Evolutionary conservation across 2,329 filamentous ascomycete genomes (phyloP).

Genomic region (Botrytis byssoidea): DNA sequence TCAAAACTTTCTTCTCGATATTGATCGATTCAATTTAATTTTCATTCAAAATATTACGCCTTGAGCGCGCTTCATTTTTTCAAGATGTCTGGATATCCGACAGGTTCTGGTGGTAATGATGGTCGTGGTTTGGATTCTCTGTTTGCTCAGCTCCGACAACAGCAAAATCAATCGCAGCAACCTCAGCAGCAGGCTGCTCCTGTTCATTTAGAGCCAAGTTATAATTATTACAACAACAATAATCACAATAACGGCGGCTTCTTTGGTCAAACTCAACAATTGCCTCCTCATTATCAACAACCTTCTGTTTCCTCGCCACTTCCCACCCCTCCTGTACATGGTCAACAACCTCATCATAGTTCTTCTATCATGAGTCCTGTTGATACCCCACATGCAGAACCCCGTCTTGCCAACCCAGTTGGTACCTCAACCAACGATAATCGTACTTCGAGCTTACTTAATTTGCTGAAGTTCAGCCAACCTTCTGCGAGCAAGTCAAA

Average conservation of each 20-base stretch:
- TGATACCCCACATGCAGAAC: constrained; percentile 39
- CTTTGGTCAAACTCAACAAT: constrained; percentile 33
- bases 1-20: constrained; percentile 25
- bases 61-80: constrained; percentile 34
- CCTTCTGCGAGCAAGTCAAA: constrained; percentile 36
- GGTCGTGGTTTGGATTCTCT: constrained; percentile 36
- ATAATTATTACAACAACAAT: constrained; percentile 36
- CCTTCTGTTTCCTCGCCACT: constrained; percentile 58
- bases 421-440: constrained; percentile 43
- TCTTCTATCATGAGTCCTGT: constrained; percentile 60
- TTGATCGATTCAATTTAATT: constrained; percentile 33
- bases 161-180: constrained; percentile 28
- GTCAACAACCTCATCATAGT: constrained; percentile 54
- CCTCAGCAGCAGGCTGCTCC: constrained; percentile 21
- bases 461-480: constrained; percentile 63
- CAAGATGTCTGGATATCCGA: constrained; percentile 40
- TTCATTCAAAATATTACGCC: constrained; percentile 34
- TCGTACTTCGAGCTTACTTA: constrained; percentile 58
- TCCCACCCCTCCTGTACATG: constrained; percentile 53
- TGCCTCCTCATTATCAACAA: constrained; percentile 47
- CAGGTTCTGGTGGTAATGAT: constrained; percentile 33
- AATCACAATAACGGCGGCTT: constrained; percentile 31
- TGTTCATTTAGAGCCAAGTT: constrained; percentile 35
- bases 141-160: constrained; percentile 39
- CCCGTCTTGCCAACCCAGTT: constrained; percentile 40